These are phyloP conservation scores for Forsythia viridissima DNA, from an alignment of 257 asterid species.

Conservation along the genomic window DNA sequence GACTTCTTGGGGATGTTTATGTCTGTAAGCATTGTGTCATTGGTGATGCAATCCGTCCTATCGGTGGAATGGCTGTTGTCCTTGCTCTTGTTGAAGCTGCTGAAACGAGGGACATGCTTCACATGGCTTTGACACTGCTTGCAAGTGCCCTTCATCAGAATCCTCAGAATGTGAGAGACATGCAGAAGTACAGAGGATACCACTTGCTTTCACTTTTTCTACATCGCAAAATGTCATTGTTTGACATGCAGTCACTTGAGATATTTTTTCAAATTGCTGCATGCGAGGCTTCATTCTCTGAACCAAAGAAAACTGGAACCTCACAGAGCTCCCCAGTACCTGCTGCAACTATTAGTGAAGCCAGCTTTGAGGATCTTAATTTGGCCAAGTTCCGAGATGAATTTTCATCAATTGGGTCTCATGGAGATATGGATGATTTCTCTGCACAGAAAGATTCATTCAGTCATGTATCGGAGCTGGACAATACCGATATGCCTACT, in stretches of 20 bases:
- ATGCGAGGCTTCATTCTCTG: constrained; percentile 97
- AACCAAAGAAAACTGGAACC: constrained; percentile 64
- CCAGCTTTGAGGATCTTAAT: constrained; percentile 75
- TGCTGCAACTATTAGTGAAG: constrained; percentile 49
- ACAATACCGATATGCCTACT: constrained; percentile 68
- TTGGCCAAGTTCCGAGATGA: constrained; percentile 85
- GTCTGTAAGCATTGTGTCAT: constrained; percentile 90
- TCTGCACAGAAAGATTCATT: constrained; percentile 89
- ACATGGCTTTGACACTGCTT: constrained; percentile 85
- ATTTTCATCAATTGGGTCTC: constrained; percentile 89
- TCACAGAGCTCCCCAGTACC: constrained; percentile 56
- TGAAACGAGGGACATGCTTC: constrained; percentile 98
- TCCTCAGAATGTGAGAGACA: constrained; percentile 95
- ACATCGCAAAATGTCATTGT: constrained; percentile 89
- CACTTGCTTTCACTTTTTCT: constrained; percentile 95
- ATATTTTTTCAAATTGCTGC: constrained; percentile 98
- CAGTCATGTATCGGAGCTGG: constrained; percentile 93
- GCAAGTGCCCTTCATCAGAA: constrained; percentile 97
- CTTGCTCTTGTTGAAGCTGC: constrained; percentile 99
- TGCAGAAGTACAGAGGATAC: constrained; percentile 95
- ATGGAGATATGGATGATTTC: constrained; percentile 91
- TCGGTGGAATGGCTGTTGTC: constrained; percentile 96
- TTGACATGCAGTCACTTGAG: constrained; percentile 98
- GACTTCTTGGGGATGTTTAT: constrained; percentile 86
- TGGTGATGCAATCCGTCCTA: constrained; percentile 91